phyloP scores from a whole-genome alignment of 768 basidiomycete genomes.

The Auriculariales sp. region DNA sequence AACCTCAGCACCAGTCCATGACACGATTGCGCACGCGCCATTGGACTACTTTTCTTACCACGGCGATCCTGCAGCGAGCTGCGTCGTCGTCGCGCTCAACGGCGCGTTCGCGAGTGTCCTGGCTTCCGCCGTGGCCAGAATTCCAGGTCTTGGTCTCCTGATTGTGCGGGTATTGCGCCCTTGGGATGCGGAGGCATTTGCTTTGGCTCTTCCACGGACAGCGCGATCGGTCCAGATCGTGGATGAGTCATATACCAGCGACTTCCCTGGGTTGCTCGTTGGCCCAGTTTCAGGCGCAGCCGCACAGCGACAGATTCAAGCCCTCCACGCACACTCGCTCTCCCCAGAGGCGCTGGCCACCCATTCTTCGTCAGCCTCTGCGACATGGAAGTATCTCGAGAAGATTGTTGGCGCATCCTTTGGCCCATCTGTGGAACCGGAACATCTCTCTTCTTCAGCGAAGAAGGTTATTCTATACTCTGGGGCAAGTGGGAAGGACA shows the following conservation, averaged over 20 bases:
- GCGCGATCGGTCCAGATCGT: constrained; percentile 53
- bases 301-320: constrained; percentile 13
- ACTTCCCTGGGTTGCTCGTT: constrained; percentile 28
- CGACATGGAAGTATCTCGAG: no score
- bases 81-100: constrained; percentile 59
- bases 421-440: no score
- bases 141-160: constrained; percentile 46
- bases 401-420: no score
- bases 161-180: constrained; percentile 70
- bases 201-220: constrained; percentile 39
- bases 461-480: constrained; percentile 51
- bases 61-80: constrained; percentile 48
- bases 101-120: constrained; percentile 58
- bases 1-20: constrained; percentile 15
- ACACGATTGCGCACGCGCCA: constrained; percentile 37
- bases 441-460: no score
- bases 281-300: constrained; percentile 17
- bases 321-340: constrained; percentile 41
- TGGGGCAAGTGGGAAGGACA: constrained; percentile 36
- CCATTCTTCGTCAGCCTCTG: no score
- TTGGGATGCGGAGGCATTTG: constrained; percentile 60
- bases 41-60: constrained; percentile 65
- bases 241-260: constrained; percentile 57
- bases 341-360: no score
- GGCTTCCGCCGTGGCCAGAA: constrained; percentile 30